Base-by-base conservation (phyloP, 306 rosid species). In the Arachis stenosperma region DNA sequence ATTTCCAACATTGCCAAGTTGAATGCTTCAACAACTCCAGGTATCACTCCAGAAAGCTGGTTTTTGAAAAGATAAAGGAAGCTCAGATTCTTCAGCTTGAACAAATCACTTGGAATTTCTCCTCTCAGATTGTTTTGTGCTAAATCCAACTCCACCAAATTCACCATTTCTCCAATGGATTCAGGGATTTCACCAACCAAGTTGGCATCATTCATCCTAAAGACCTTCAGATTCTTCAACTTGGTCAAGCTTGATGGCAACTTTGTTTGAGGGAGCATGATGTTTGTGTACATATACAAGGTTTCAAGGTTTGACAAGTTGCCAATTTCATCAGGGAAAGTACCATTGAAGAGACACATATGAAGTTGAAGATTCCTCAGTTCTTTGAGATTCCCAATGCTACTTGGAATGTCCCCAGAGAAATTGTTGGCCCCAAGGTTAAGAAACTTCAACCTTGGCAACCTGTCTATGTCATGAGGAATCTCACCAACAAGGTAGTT, bases 131-230 rank as follows among this genome's bases (percentile, higher is more conserved):
- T 15, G 64, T 84, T 88, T 0, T 0, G 0, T 11, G 86, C 43
- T 68, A 84, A 72, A 67, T 86, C 86, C 79, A 86, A 30, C 0
- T 3, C 0, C 70, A 78, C 83, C 65, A 84, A 42, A 1, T 83
- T 81, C 33, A 61, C 77, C 81, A 80, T 56, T 13, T 86, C 85
- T 36, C 84, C 88, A 12, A 88, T 69, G 33, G 37, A 37, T 13
- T 73, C 77, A 0, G 89, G 87, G 75, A 88, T 75, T 39, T 80
- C 83, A 11, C 87, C 89, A 5, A 63, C 43, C 75, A 86, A 44
- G 46, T 88, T 86, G 0, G 81, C 40, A 0, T 5, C 6, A 5
- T 41, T 0, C 66, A 85, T 79, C 56, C 43, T 8, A 10, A 88
- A 7, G 4, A 0, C 11, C 62, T 60, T 84, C 82, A 88, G 58